Percentiles rank a stretch among this genome's conserved stretches.
Evolutionary conservation across 2,329 filamentous ascomycete species (phyloP).

Genomic region (Verticillium longisporum): DNA sequence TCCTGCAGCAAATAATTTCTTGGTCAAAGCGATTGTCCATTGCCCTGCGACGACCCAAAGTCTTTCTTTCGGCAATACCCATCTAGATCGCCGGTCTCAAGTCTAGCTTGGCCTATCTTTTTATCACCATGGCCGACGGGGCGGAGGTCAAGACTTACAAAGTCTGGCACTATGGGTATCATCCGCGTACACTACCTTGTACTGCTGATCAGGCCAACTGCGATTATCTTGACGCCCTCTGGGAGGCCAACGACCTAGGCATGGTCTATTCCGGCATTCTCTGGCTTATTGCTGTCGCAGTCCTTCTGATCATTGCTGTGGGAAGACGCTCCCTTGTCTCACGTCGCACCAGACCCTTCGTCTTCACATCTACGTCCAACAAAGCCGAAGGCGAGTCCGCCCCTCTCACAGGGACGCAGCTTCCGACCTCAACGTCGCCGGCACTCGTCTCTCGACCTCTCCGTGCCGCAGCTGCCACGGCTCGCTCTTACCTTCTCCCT

Average conservation of each 20-base stretch:
- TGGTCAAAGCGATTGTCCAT: too few species aligned
- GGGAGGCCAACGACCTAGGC: constrained; percentile 37
- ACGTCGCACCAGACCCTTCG: constrained; percentile 2
- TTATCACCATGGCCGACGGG: neutral
- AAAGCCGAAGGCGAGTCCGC: constrained; percentile 3
- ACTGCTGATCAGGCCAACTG: constrained; percentile 39
- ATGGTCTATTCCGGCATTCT: constrained; percentile 45
- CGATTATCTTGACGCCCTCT: constrained; percentile 44
- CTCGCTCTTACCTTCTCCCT: constrained; percentile 47
- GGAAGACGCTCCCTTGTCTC: constrained; percentile 16
- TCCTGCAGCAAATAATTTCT: too few species aligned
- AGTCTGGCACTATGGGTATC: constrained; percentile 40
- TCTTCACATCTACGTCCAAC: constrained; percentile 11
- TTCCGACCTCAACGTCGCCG: constrained; percentile 17
- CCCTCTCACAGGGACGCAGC: constrained; percentile 10
- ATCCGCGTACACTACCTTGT: constrained; percentile 36
- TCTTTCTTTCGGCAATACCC: too few species aligned
- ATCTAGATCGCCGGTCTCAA: neutral
- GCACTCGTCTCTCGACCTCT: constrained; percentile 22
- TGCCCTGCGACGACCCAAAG: too few species aligned
- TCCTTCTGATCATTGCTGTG: constrained; percentile 36
- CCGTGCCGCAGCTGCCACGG: constrained; percentile 14
- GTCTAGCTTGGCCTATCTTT: neutral
- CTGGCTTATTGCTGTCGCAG: constrained; percentile 38
- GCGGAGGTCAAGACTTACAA: constrained; percentile 20